Conservation (phyloP, 176 grass and related monocot species). For the Thalia dealbata region DNA sequence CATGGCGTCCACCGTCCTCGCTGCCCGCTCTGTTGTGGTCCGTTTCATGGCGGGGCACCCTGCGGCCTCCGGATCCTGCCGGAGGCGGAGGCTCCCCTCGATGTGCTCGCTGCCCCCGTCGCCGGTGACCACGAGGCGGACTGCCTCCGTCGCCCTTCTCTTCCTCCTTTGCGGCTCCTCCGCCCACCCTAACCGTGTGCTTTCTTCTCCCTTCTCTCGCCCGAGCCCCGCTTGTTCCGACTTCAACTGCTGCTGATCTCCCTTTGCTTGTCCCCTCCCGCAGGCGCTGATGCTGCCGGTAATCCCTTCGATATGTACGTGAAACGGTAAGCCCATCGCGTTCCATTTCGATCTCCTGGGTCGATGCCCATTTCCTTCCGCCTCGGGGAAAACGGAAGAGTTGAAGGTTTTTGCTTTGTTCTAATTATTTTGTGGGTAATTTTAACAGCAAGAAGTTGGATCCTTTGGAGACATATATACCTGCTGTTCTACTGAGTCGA, state of each 20-base stretch:
- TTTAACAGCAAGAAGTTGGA: slow-evolving; percentile 80
- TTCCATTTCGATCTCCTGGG: background rate
- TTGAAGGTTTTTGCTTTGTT: background rate
- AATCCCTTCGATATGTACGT: slow-evolving; percentile 78
- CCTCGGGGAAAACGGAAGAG: background rate
- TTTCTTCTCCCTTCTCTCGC: background rate
- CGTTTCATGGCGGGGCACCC: background rate
- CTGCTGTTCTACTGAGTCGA: slow-evolving; percentile 65
- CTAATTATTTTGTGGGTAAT: background rate
- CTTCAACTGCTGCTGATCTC: slow-evolving; percentile 1
- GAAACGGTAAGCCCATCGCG: slow-evolving; percentile 62
- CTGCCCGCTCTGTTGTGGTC: slow-evolving; percentile 6
- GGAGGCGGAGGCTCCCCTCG: background rate
- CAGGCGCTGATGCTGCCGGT: slow-evolving; percentile 48
- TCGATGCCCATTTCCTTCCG: background rate
- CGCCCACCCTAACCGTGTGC: slow-evolving; percentile 5
- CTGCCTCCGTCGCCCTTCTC: slow-evolving; percentile 21
- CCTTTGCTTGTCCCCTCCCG: background rate
- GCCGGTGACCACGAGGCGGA: slow-evolving; percentile 18
- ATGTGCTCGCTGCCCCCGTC: background rate
- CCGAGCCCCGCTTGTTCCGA: background rate
- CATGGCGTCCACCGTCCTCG: slow-evolving; percentile 23
- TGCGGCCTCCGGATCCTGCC: background rate
- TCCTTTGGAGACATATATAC: slow-evolving; percentile 71
- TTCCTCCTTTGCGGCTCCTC: slow-evolving; percentile 19